Conservation (phyloP, 2,329 filamentous ascomycete species). For the Magnaporthales sp. region DNA sequence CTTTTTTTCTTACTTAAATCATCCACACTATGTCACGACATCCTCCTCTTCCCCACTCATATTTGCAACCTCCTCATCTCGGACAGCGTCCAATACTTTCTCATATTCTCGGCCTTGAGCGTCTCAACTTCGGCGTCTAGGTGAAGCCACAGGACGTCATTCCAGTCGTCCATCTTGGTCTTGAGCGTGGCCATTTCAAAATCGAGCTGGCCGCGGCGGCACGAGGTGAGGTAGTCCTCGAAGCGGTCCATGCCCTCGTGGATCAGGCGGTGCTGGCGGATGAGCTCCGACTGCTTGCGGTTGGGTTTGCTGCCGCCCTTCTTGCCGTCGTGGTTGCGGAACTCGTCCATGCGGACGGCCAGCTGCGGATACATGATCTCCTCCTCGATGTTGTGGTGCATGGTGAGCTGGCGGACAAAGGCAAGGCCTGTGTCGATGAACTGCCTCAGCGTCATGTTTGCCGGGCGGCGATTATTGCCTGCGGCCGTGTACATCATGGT, state of each 20-base stretch:
- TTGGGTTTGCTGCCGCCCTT: slow-evolving; percentile 4
- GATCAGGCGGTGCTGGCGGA: slow-evolving; percentile 70
- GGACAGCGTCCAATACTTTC: slow-evolving; percentile 67
- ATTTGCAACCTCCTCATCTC: slow-evolving; percentile 45
- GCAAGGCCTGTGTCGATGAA: slow-evolving; percentile 61
- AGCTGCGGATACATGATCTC: slow-evolving; percentile 70
- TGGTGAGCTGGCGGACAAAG: slow-evolving; percentile 61
- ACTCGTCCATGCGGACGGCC: slow-evolving; percentile 71
- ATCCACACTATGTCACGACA: not conserved
- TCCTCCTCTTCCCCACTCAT: not conserved
- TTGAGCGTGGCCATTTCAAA: slow-evolving; percentile 52
- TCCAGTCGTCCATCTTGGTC: slow-evolving; percentile 68
- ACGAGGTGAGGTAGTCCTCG: slow-evolving; percentile 55
- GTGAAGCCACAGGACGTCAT: slow-evolving; percentile 70
- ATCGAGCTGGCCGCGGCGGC: slow-evolving; percentile 52
- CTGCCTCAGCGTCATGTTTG: slow-evolving; percentile 55
- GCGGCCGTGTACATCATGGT: slow-evolving; percentile 61
- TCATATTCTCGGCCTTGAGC: slow-evolving; percentile 80
- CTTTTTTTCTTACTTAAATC: not conserved
- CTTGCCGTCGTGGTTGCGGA: slow-evolving; percentile 33
- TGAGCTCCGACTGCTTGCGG: slow-evolving; percentile 46
- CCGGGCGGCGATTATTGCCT: slow-evolving; percentile 46
- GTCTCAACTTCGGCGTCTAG: slow-evolving; percentile 76
- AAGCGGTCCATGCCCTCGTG: slow-evolving; percentile 66
- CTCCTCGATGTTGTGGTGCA: slow-evolving; percentile 81